These are phyloP conservation scores for Colletotrichum camelliae DNA, from an alignment of 2,329 filamentous ascomycete genomes.

Conservation along the genomic window DNA sequence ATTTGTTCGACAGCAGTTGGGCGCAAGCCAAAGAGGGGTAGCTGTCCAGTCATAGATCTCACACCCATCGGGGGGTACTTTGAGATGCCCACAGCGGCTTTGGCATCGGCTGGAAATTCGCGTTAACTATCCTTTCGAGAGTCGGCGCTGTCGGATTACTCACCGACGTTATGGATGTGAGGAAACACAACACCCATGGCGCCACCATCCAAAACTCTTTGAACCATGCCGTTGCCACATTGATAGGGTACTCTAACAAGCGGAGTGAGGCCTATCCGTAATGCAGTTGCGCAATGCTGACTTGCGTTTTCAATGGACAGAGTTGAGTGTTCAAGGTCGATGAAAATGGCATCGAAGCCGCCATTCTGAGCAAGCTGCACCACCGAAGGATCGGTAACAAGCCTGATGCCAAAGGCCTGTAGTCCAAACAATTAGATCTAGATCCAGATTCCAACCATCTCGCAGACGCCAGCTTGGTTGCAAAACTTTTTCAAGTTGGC, in stretches of 20 bases:
- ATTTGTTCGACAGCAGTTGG: slow-evolving; percentile 6
- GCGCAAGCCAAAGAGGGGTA: slow-evolving; percentile 28
- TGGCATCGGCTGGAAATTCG: slow-evolving; percentile 30
- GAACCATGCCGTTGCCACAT: slow-evolving; percentile 34
- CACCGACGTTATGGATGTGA: slow-evolving; percentile 27
- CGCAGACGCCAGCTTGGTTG: too few relatives aligned
- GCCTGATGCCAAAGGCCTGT: slow-evolving; percentile 26
- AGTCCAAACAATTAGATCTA: background rate
- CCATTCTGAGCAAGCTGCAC: slow-evolving; percentile 32
- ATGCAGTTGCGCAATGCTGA: slow-evolving; percentile 29
- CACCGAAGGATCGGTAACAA: slow-evolving; percentile 28
- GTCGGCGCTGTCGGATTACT: background rate
- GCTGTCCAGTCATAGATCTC: slow-evolving; percentile 25
- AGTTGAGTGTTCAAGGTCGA: slow-evolving; percentile 39
- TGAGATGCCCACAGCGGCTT: slow-evolving; percentile 20
- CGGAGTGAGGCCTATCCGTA: slow-evolving; percentile 32
- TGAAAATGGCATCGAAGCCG: slow-evolving; percentile 37
- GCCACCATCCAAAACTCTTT: slow-evolving; percentile 35
- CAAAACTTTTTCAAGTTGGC: too few relatives aligned
- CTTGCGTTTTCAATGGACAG: slow-evolving; percentile 30
- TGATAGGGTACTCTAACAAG: slow-evolving; percentile 35
- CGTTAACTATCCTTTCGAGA: too few relatives aligned
- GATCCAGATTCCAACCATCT: too few relatives aligned
- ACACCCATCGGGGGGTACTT: slow-evolving; percentile 31
- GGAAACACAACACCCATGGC: slow-evolving; percentile 33